These are phyloP conservation scores for Lasiosphaeria hispida DNA, from an alignment of 495 filamentous ascomycete species.

Conservation along the genomic window DNA sequence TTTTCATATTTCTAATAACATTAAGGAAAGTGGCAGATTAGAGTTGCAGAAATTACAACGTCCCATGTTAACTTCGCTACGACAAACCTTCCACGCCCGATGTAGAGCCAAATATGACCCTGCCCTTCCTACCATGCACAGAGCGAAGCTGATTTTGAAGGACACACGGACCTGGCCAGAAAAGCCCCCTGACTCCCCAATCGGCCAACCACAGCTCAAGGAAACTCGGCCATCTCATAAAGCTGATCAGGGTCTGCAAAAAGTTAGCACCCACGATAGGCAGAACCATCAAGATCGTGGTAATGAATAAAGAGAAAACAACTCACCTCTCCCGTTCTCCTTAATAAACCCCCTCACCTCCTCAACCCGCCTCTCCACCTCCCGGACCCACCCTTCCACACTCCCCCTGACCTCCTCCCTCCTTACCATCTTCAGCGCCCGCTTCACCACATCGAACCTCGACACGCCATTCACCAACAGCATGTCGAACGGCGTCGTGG, in stretches of 20 bases:
- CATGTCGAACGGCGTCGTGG: slow-evolving; percentile 75
- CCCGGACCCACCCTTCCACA: slow-evolving; percentile 46
- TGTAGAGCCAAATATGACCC: too few species aligned
- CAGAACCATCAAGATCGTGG: too few species aligned
- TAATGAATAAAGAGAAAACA: neutral
- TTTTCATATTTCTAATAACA: too few species aligned
- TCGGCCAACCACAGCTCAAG: neutral
- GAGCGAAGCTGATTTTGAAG: too few species aligned
- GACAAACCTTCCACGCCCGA: too few species aligned
- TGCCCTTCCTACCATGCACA: too few species aligned
- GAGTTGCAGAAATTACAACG: too few species aligned
- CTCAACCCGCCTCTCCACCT: slow-evolving; percentile 50
- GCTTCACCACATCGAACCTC: slow-evolving; percentile 60
- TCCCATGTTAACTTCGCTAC: too few species aligned
- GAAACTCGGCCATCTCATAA: slow-evolving; percentile 25
- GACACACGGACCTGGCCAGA: too few species aligned
- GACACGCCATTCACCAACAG: slow-evolving; percentile 65
- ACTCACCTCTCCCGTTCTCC: slow-evolving; percentile 45
- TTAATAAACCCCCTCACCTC: slow-evolving; percentile 58
- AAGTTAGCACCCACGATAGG: slow-evolving; percentile 2
- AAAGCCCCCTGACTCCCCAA: too few species aligned
- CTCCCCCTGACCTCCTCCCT: slow-evolving; percentile 52
- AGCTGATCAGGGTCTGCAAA: slow-evolving; percentile 52
- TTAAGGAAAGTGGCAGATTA: too few species aligned
- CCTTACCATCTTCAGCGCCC: slow-evolving; percentile 43